Conservation (phyloP, 2,329 filamentous ascomycete species). For the Colletotrichum caudatum region DNA sequence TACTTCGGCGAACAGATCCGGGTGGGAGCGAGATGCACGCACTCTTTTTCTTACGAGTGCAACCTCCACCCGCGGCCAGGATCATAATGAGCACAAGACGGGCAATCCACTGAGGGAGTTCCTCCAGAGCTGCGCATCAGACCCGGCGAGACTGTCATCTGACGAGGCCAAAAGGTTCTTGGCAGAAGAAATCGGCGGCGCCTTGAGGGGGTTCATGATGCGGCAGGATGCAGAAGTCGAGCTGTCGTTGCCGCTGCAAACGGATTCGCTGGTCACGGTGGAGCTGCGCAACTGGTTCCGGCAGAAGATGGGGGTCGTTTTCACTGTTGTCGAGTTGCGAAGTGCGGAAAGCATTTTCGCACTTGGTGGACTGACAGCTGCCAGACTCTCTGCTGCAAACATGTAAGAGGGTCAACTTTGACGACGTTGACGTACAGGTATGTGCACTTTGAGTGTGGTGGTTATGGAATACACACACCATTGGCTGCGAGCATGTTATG, state of each 20-base stretch:
- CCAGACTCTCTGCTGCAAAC: slow-evolving; percentile 10
- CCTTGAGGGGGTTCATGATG: slow-evolving; percentile 38
- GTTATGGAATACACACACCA: background rate
- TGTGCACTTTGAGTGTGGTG: background rate
- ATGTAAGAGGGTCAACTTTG: background rate
- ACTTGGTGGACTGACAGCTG: background rate
- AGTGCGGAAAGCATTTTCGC: slow-evolving; percentile 24
- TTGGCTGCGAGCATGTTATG: background rate
- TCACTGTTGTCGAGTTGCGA: slow-evolving; percentile 28
- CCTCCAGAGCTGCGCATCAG: slow-evolving; percentile 5
- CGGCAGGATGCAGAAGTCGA: slow-evolving; percentile 31
- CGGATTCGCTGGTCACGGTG: slow-evolving; percentile 45
- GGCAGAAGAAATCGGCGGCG: slow-evolving; percentile 22
- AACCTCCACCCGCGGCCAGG: slow-evolving; percentile 20
- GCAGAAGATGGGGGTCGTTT: slow-evolving; percentile 39
- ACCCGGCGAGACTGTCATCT: slow-evolving; percentile 15
- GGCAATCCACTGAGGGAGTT: slow-evolving; percentile 13
- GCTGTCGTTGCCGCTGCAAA: slow-evolving; percentile 18
- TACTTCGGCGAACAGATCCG: slow-evolving; percentile 20
- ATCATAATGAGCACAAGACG: background rate
- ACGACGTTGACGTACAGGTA: background rate
- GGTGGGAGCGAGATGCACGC: slow-evolving; percentile 44
- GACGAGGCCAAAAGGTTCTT: slow-evolving; percentile 18
- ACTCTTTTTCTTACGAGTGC: slow-evolving; percentile 40
- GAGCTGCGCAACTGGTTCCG: slow-evolving; percentile 45